Evolutionary conservation across 2,329 filamentous ascomycete genomes (phyloP).

Genomic region (Beauveria australis): DNA sequence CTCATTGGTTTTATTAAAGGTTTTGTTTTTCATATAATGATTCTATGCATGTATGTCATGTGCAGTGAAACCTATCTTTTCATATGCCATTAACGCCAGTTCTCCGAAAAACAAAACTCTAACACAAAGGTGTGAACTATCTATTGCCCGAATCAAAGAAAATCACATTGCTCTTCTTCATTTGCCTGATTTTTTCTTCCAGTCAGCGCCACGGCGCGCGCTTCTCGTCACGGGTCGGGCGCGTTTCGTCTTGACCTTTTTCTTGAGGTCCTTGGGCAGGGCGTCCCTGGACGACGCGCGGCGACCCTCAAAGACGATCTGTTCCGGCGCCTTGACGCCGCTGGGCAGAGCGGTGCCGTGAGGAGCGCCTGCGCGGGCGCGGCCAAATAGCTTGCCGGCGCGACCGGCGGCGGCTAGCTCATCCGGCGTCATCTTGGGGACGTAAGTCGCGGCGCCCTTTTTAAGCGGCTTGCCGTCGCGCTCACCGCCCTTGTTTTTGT

Average conservation of each 20-base stretch:
- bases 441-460: conserved; percentile 44
- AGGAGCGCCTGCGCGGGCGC: conserved; percentile 45
- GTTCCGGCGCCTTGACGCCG: conserved; percentile 52
- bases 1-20: background rate
- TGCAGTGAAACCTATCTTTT: conserved; percentile 5
- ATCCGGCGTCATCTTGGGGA: conserved; percentile 61
- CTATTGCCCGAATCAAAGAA: background rate
- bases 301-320: conserved; percentile 73
- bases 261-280: conserved; percentile 52
- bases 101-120: background rate
- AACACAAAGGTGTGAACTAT: background rate
- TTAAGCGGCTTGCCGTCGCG: background rate
- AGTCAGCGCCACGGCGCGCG: conserved; percentile 32
- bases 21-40: background rate
- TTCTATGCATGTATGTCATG: background rate
- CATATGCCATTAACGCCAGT: background rate
- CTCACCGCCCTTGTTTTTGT: conserved; percentile 15
- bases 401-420: conserved; percentile 66
- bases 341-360: conserved; percentile 17
- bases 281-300: conserved; percentile 61
- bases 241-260: conserved; percentile 39
- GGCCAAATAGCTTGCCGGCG: conserved; percentile 65
- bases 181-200: conserved; percentile 29
- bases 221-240: conserved; percentile 31
- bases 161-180: background rate